Evolutionary conservation across 129 eudicot genomes (phyloP), one percentile per base, ranked within the genome.

Genomic region (Erigeron canadensis): DNA sequence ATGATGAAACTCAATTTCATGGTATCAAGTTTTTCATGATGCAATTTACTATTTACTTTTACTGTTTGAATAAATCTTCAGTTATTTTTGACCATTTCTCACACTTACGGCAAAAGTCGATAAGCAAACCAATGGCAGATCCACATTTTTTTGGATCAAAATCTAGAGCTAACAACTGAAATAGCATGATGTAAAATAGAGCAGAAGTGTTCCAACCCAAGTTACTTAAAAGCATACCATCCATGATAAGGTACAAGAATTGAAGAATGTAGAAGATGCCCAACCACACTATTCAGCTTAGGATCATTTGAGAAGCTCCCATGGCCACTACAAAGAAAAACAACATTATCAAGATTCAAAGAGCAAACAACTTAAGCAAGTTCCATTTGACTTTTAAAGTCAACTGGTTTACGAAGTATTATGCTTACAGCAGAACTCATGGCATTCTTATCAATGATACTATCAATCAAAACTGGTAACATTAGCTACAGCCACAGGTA

Each of bases 231-330:
- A 65, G n/a, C 77, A 73, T 82, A 85, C 91, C 91, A 83, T 83
- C 87, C 91, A 70, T 83, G 91, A 68, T 81, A 86, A 48, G 91
- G 91, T 39, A 83, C 91, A 44, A 86, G 88, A 69, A 86, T 86
- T 55, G 86, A 83, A 53, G 88, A 86, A 81, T 86, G 91, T 18
- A 86, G 82, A 73, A 86, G 44, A 83, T 86, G 91, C 28, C 91
- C 91, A 78, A 83, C 91, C 48, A 86, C 88, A 74, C 84, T 83
- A 75, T 86, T 86, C 60, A 86, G 71, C 75, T 83, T 83, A 5
- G 78, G 80, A 39, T 86, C 57, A 59, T 46, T 83, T 19, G 88
- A 83, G 54, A 86, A 86, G 66, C 91, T 86, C 21, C 91, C 88
- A 64, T 86, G 91, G 11, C 91, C 91, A 65, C 91, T 86, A 62